These are phyloP conservation scores for Themeda triandra DNA, from an alignment of 176 grass and related monocot genomes.

Conservation along the genomic window DNA sequence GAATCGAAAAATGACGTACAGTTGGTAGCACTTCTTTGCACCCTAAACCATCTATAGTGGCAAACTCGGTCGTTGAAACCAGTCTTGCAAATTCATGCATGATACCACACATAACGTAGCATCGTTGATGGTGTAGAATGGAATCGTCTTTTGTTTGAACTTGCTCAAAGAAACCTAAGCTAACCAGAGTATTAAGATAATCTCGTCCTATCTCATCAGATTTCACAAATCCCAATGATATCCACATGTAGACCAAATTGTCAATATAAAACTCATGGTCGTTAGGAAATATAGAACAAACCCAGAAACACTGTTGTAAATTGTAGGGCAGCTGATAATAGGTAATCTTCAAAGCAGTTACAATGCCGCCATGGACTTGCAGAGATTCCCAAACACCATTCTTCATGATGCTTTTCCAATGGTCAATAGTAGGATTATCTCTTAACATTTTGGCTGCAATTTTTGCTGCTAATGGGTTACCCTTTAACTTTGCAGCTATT, in stretches of 20 bases:
- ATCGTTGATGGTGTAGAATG: too few species aligned
- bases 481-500: neutral
- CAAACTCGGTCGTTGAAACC: too few species aligned
- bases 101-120: too few species aligned
- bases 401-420: constrained; percentile 9
- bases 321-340: neutral
- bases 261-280: neutral
- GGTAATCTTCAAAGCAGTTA: constrained; percentile 9
- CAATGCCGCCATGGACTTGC: neutral
- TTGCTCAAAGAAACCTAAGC: too few species aligned
- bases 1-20: too few species aligned
- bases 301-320: neutral
- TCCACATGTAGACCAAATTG: neutral
- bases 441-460: neutral
- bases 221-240: too few species aligned
- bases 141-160: too few species aligned
- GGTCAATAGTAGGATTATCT: neutral
- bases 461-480: constrained; percentile 36
- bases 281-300: neutral
- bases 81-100: too few species aligned
- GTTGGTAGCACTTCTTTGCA: too few species aligned
- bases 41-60: too few species aligned
- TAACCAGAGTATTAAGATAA: too few species aligned
- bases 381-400: constrained; percentile 23
- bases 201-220: too few species aligned